Base-by-base conservation (phyloP, 176 grass and related monocot species). In the Oryza glumipatula region DNA sequence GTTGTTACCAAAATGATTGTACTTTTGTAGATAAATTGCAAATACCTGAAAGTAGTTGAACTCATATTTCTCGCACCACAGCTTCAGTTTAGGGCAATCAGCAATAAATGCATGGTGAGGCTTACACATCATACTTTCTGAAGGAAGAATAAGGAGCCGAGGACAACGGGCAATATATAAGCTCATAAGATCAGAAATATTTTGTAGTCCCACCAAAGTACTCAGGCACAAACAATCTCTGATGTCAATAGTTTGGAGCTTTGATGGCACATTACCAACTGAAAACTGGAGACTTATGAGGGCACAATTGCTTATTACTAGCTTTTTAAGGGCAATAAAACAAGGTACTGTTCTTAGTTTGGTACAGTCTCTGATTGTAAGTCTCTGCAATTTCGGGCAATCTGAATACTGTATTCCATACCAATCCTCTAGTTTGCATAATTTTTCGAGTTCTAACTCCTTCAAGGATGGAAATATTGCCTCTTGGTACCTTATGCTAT, bases 11-110 rank as follows among this genome's bases (percentile, higher is more conserved):
- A 44, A 44, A 10, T 44, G 43, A 44, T 44, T 44, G 0, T 44
- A 10, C 43, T 44, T 9, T 44, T 44, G 2, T 44, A 44, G 43
- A 44, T n/a, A 9, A 78, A 78, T 4, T 54, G 23, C 21, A 79
- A 13, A 35, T 85, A 86, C 88, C 83, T 86, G 63, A 65, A 70
- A 39, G 19, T 82, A 86, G 35, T 78, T 83, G 11, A 90, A 21
- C 15, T 73, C 64, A 30, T 86, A 72, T 21, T 21, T 30, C 21
- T 47, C 11, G 35, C 88, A 90, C 83, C 83, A 86, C 4, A 36
- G 16, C 64, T 19, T 83, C 28, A 90, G 41, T 49, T 65, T 65
- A 48, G 41, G 78, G 49, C 88, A 90, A 13, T 78, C 73, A 47
- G 67, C 32, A 77, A 90, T 54, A 3, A 41, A 76, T 2, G 66